A percentile compares a stretch with the other conserved stretches of the same genome.
phyloP scores from a whole-genome alignment of 1,284 basidiomycete genomes.

The Pseudozyma sp. region DNA sequence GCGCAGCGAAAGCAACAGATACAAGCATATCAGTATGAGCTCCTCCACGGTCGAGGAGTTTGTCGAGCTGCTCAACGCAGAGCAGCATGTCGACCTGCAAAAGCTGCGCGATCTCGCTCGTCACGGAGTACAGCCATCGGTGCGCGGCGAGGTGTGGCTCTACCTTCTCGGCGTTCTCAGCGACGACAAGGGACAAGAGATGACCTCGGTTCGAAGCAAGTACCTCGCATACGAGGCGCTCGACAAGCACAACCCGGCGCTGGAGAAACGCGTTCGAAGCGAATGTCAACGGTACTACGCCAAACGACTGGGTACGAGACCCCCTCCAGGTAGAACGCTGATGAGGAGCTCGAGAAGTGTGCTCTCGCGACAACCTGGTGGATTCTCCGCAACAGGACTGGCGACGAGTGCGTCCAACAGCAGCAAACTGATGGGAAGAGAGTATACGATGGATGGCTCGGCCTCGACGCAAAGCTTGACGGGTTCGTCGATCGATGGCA shows the following conservation, averaged over 20 bases:
- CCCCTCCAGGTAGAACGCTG: slow-evolving; percentile 40
- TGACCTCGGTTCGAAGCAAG: slow-evolving; percentile 66
- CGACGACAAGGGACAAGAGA: slow-evolving; percentile 66
- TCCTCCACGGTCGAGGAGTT: slow-evolving; percentile 62
- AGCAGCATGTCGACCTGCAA: slow-evolving; percentile 64
- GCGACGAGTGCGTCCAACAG: not conserved
- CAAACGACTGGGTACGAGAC: slow-evolving; percentile 49
- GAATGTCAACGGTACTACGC: slow-evolving; percentile 65
- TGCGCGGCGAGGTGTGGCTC: slow-evolving; percentile 67
- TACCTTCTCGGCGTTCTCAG: slow-evolving; percentile 67
- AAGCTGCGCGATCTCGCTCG: slow-evolving; percentile 64
- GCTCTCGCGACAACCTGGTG: slow-evolving; percentile 23
- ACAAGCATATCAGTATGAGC: slow-evolving; percentile 30
- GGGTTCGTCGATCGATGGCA: slow-evolving; percentile 12
- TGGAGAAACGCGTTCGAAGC: slow-evolving; percentile 63
- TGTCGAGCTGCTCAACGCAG: slow-evolving; percentile 63
- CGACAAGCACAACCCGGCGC: slow-evolving; percentile 59
- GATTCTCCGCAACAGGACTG: slow-evolving; percentile 14
- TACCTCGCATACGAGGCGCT: slow-evolving; percentile 64
- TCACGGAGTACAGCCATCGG: slow-evolving; percentile 62
- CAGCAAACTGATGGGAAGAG: slow-evolving; percentile 5
- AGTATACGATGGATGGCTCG: slow-evolving; percentile 14
- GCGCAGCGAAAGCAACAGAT: no score
- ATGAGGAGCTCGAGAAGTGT: slow-evolving; percentile 42
- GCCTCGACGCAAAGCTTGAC: slow-evolving; percentile 4